A percentile compares a stretch with the other conserved stretches of the same genome.
Conservation (phyloP, 805 yeast species). For the Hemisphaericaspora nanyangensis region DNA sequence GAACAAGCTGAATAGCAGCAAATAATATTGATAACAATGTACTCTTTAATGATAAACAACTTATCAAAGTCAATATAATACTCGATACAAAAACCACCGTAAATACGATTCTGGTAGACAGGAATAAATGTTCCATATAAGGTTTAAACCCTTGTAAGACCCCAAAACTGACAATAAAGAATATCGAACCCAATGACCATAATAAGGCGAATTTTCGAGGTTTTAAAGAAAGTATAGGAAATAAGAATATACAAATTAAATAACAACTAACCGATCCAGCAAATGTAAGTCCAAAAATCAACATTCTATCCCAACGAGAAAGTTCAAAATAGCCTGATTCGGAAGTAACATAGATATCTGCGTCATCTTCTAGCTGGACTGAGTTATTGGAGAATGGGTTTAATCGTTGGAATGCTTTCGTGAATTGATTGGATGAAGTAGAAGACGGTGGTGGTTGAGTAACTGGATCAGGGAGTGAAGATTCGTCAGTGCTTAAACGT, state of each 20-base stretch:
- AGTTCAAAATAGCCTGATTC: slow-evolving; percentile 43
- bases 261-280: slow-evolving; percentile 41
- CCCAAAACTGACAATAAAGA: slow-evolving; percentile 44
- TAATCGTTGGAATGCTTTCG: slow-evolving; percentile 27
- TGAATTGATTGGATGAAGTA: slow-evolving; percentile 12
- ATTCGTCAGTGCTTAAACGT: slow-evolving; percentile 22
- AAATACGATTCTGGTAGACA: slow-evolving; percentile 38
- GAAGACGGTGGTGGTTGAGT: slow-evolving; percentile 17
- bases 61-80: slow-evolving; percentile 36
- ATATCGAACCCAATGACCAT: slow-evolving; percentile 45
- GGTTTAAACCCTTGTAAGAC: slow-evolving; percentile 41
- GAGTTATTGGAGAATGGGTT: slow-evolving; percentile 38
- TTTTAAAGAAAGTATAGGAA: slow-evolving; percentile 39
- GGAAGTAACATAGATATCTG: slow-evolving; percentile 39
- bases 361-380: slow-evolving; percentile 40
- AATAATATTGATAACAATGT: slow-evolving; percentile 37
- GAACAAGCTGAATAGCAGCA: slow-evolving; percentile 37
- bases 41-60: slow-evolving; percentile 33
- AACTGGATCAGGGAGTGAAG: slow-evolving; percentile 37
- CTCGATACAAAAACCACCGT: slow-evolving; percentile 36
- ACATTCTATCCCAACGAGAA: slow-evolving; percentile 45
- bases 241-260: slow-evolving; percentile 39
- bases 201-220: slow-evolving; percentile 45
- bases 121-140: slow-evolving; percentile 38
- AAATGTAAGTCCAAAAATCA: slow-evolving; percentile 41